phyloP scores from a whole-genome alignment of 306 rosid species.

The Prunus padus region DNA sequence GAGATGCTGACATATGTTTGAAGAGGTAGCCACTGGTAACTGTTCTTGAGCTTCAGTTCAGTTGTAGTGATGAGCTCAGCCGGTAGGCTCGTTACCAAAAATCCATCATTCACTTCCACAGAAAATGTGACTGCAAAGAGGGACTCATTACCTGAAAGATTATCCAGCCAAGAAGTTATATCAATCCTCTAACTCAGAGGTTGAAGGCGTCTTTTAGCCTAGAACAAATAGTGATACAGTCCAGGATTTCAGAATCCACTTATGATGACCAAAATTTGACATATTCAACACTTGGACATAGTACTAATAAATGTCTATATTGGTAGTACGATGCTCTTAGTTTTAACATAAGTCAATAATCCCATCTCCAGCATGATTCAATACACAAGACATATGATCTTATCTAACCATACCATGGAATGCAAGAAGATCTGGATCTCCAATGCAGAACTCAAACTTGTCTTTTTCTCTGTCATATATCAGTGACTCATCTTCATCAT shows the following conservation, averaged over 20 bases:
- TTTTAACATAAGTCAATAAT: too few relatives aligned
- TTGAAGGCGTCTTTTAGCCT: not conserved
- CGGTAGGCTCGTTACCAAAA: constrained; percentile 63
- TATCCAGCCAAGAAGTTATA: constrained; percentile 19
- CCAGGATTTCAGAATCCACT: too few relatives aligned
- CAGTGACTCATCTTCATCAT: constrained; percentile 49
- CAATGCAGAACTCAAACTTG: constrained; percentile 63
- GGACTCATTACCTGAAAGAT: constrained; percentile 46
- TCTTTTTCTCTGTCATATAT: constrained; percentile 63
- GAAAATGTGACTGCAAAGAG: constrained; percentile 58
- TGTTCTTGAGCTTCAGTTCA: constrained; percentile 53
- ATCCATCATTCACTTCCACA: constrained; percentile 69
- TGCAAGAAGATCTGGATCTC: constrained; percentile 71
- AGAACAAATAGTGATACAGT: not conserved
- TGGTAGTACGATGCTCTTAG: too few relatives aligned
- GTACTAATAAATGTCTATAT: too few relatives aligned
- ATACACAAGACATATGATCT: not conserved
- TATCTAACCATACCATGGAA: constrained; percentile 57
- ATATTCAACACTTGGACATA: too few relatives aligned
- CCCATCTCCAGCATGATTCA: too few relatives aligned
- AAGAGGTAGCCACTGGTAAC: constrained; percentile 72
- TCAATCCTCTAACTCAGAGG: not conserved
- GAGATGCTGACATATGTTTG: constrained; percentile 84
- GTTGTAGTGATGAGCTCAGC: constrained; percentile 62
- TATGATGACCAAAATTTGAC: too few relatives aligned